These are phyloP conservation scores for Colletotrichum spaethianum DNA, from an alignment of 2,329 filamentous ascomycete genomes.

Conservation along the genomic window DNA sequence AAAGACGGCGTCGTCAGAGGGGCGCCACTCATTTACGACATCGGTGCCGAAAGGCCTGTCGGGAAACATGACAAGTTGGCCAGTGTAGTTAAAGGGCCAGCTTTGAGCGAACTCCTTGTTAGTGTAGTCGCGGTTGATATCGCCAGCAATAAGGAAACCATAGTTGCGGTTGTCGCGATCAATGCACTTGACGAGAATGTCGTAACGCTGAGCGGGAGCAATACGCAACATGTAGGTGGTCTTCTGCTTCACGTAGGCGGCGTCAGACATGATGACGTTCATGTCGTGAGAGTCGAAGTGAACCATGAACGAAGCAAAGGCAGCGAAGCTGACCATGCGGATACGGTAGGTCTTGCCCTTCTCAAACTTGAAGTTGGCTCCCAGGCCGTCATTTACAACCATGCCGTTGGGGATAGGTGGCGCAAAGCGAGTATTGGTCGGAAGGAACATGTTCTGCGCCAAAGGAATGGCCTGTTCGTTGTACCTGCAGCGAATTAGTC, in stretches of 20 bases:
- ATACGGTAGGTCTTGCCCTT: constrained; percentile 62
- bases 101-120: constrained; percentile 44
- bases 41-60: constrained; percentile 48
- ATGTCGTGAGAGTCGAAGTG: constrained; percentile 61
- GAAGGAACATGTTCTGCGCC: constrained; percentile 56
- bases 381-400: constrained; percentile 59
- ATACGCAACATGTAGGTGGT: constrained; percentile 57
- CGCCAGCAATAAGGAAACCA: constrained; percentile 59
- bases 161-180: constrained; percentile 56
- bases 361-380: constrained; percentile 53
- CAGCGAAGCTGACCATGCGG: constrained; percentile 62
- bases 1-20: constrained; percentile 75
- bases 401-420: constrained; percentile 59
- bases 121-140: constrained; percentile 59
- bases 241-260: constrained; percentile 55
- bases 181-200: constrained; percentile 60
- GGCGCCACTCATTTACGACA: constrained; percentile 57
- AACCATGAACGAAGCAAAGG: constrained; percentile 59
- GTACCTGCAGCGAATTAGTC: constrained; percentile 53
- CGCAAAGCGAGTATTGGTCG: constrained; percentile 55
- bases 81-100: constrained; percentile 59
- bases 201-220: constrained; percentile 61
- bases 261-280: constrained; percentile 62
- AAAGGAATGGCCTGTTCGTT: constrained; percentile 55
- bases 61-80: constrained; percentile 57